Conservation (phyloP, 805 yeast genomes). For the Schwanniomyces vanrijiae region DNA sequence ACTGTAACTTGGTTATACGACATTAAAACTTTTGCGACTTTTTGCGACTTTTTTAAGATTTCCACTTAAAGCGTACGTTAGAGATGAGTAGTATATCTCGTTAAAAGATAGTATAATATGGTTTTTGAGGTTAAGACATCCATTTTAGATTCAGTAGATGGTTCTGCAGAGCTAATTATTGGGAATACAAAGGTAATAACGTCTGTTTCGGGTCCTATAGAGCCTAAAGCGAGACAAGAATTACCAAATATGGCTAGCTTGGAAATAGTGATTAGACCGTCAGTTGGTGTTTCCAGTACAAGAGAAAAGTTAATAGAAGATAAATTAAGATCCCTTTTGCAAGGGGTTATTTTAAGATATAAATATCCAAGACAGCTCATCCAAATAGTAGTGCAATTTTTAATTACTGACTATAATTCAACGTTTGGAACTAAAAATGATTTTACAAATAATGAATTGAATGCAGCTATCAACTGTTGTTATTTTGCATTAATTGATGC, state of each 20-base stretch:
- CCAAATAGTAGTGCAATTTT: conserved; percentile 43
- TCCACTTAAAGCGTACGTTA: not conserved
- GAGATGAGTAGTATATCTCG: not conserved
- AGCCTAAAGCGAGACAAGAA: conserved; percentile 80
- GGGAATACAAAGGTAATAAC: conserved; percentile 60
- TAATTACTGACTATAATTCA: conserved; percentile 25
- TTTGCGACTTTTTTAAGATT: not conserved
- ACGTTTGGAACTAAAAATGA: conserved; percentile 12
- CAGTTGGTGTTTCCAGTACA: conserved; percentile 66
- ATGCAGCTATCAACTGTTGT: conserved; percentile 71
- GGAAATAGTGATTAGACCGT: conserved; percentile 78
- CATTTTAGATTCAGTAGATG: conserved; percentile 66
- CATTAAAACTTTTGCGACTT: not conserved
- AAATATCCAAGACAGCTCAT: conserved; percentile 73
- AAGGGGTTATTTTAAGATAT: conserved; percentile 57
- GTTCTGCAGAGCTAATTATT: conserved; percentile 63
- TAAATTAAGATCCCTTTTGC: conserved; percentile 59
- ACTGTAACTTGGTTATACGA: too few species aligned
- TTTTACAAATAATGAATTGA: conserved; percentile 51
- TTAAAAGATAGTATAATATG: conserved; percentile 3
- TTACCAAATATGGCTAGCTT: conserved; percentile 74
- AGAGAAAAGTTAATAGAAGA: conserved; percentile 82
- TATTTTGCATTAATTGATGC: conserved; percentile 79
- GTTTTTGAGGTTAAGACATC: conserved; percentile 21
- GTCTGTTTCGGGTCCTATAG: conserved; percentile 90